Conservation (phyloP, 2,329 filamentous ascomycete genomes). For the Pestalotiopsis sp. region DNA sequence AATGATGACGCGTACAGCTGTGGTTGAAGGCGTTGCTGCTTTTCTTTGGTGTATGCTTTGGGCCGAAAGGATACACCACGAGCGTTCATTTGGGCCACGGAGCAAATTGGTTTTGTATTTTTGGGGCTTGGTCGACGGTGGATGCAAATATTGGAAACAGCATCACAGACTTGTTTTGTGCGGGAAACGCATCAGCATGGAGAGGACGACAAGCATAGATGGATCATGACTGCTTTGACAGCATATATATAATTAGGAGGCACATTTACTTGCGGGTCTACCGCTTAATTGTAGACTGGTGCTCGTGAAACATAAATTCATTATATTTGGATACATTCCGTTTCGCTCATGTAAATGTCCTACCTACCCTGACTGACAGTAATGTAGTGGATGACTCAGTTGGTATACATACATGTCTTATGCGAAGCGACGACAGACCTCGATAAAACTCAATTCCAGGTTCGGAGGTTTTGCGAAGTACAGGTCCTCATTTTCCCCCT, state of each 20-base stretch:
- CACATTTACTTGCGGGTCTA: neutral
- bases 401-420: too few species aligned
- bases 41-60: neutral
- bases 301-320: neutral
- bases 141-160: neutral
- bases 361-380: neutral
- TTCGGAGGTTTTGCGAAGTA: too few species aligned
- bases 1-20: conserved; percentile 51
- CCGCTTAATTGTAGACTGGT: neutral
- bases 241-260: conserved; percentile 6
- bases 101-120: neutral
- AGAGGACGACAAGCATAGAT: neutral
- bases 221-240: neutral
- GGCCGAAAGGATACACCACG: neutral
- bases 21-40: neutral
- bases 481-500: neutral
- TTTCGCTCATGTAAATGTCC: neutral
- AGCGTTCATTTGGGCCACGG: conserved; percentile 4
- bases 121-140: neutral
- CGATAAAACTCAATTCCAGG: too few species aligned
- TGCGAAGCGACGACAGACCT: too few species aligned
- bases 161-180: neutral
- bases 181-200: neutral
- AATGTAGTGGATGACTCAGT: neutral
- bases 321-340: neutral